Conservation (phyloP, 2,329 filamentous ascomycete species). For the Colletotrichum chrysophilum region DNA sequence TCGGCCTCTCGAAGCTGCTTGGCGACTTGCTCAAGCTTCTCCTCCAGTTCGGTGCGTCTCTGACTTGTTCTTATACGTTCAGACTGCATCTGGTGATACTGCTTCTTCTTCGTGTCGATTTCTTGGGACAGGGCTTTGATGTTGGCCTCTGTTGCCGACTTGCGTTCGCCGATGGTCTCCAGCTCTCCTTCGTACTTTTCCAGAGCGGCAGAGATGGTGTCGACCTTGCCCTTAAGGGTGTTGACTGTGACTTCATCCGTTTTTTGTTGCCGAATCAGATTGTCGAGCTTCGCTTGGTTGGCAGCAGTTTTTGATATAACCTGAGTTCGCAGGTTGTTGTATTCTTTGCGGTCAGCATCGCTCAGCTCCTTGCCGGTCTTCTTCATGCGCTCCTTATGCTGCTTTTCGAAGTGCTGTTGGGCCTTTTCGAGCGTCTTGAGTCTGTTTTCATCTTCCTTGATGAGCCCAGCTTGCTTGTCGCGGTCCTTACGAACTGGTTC, state of each 20-base stretch:
- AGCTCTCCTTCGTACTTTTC: constrained; percentile 78
- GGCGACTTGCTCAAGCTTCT: constrained; percentile 84
- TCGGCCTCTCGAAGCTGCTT: constrained; percentile 85
- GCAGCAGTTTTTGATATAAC: constrained; percentile 82
- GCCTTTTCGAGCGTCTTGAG: constrained; percentile 87
- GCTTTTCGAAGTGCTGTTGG: constrained; percentile 84
- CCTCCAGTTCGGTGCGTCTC: constrained; percentile 85
- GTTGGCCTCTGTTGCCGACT: constrained; percentile 63
- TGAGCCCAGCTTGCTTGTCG: constrained; percentile 70
- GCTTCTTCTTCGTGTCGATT: constrained; percentile 89
- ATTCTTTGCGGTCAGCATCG: constrained; percentile 86
- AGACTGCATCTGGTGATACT: constrained; percentile 84
- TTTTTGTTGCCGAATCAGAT: constrained; percentile 86
- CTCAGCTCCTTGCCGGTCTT: constrained; percentile 87
- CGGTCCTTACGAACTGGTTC: constrained; percentile 77
- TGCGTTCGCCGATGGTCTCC: constrained; percentile 71
- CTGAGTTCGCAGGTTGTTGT: constrained; percentile 82
- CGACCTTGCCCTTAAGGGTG: constrained; percentile 87
- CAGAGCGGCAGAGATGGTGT: constrained; percentile 75
- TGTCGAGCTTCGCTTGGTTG: constrained; percentile 83
- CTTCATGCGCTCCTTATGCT: constrained; percentile 84
- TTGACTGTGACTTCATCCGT: constrained; percentile 91
- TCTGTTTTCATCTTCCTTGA: constrained; percentile 80
- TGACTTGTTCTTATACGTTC: constrained; percentile 83
- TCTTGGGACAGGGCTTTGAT: constrained; percentile 75